These are phyloP conservation scores for Basidiobolus heterosporus DNA, from an alignment of 371 early-diverging fungal genomes.

Conservation along the genomic window DNA sequence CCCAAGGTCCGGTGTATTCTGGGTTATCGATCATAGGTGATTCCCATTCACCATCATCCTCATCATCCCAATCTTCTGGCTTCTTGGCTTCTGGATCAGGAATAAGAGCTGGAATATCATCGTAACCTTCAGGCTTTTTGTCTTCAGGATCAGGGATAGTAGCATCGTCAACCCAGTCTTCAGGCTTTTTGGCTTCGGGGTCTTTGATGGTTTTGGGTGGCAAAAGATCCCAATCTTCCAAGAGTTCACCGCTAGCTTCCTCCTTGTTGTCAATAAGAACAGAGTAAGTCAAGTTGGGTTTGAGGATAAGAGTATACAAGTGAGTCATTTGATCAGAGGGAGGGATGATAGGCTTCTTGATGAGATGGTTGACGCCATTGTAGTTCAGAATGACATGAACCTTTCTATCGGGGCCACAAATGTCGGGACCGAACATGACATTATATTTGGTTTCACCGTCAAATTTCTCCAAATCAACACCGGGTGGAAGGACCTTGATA, in stretches of 20 bases:
- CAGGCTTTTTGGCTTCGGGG: slow-evolving; percentile 77
- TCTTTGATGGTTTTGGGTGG: slow-evolving; percentile 80
- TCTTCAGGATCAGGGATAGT: slow-evolving; percentile 77
- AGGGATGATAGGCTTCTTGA: slow-evolving; percentile 39
- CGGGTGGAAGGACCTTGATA: slow-evolving; percentile 48
- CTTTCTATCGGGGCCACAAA: slow-evolving; percentile 80
- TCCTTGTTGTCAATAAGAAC: slow-evolving; percentile 41
- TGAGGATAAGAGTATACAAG: slow-evolving; percentile 79
- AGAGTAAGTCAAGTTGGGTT: slow-evolving; percentile 35
- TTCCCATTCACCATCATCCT: slow-evolving; percentile 78
- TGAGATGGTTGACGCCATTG: slow-evolving; percentile 75
- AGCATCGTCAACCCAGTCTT: slow-evolving; percentile 79
- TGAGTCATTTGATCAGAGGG: slow-evolving; percentile 59
- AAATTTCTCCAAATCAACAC: neutral
- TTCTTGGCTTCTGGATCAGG: slow-evolving; percentile 72
- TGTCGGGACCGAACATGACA: slow-evolving; percentile 91
- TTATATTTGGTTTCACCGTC: slow-evolving; percentile 78
- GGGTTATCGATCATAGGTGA: slow-evolving; percentile 78
- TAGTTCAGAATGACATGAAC: slow-evolving; percentile 91
- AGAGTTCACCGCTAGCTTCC: slow-evolving; percentile 45
- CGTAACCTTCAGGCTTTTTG: slow-evolving; percentile 88
- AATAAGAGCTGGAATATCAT: slow-evolving; percentile 64
- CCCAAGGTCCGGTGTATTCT: slow-evolving; percentile 67
- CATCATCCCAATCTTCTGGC: slow-evolving; percentile 87
- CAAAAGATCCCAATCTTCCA: slow-evolving; percentile 75